A percentile compares a stretch with the other conserved stretches of the same genome.
phyloP scores from a whole-genome alignment of 176 grass and related monocot species.

The Oryza australiensis region DNA sequence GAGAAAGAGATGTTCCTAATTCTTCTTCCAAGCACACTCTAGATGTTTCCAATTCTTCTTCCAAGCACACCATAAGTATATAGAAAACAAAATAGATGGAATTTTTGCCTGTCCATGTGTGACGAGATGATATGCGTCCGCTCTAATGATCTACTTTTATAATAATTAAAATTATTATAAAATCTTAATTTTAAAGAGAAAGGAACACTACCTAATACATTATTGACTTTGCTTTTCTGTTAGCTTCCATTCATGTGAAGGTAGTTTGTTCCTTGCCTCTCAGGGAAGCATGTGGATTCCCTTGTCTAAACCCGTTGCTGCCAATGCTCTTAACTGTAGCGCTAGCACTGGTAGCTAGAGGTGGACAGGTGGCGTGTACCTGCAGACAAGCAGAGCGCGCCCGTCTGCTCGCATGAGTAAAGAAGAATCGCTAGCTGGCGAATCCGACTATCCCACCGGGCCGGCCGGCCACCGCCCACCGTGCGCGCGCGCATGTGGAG shows the following conservation, averaged over 20 bases:
- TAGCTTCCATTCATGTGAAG: neutral
- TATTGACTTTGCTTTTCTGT: neutral
- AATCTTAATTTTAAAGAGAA: too few species aligned
- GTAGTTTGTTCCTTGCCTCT: conserved; percentile 7
- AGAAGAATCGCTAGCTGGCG: neutral
- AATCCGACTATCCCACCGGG: neutral
- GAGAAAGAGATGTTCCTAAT: too few species aligned
- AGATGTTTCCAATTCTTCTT: too few species aligned
- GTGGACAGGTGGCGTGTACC: neutral
- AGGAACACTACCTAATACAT: neutral
- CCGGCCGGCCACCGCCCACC: neutral
- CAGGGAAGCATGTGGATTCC: conserved; percentile 12
- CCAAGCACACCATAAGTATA: too few species aligned
- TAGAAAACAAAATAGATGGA: neutral
- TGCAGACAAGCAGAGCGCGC: neutral
- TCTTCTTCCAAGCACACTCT: too few species aligned
- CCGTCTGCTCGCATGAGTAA: neutral
- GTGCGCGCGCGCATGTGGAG: neutral
- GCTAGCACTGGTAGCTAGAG: neutral
- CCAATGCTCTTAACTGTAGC: neutral
- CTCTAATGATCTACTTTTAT: neutral
- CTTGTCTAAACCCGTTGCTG: neutral
- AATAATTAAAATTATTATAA: too few species aligned
- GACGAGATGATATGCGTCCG: neutral
- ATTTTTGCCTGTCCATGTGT: neutral